Evolutionary conservation across 2,329 filamentous ascomycete species (phyloP), one percentile per base, ranked within the genome.

Genomic region (Scolecobasidium constrictum): DNA sequence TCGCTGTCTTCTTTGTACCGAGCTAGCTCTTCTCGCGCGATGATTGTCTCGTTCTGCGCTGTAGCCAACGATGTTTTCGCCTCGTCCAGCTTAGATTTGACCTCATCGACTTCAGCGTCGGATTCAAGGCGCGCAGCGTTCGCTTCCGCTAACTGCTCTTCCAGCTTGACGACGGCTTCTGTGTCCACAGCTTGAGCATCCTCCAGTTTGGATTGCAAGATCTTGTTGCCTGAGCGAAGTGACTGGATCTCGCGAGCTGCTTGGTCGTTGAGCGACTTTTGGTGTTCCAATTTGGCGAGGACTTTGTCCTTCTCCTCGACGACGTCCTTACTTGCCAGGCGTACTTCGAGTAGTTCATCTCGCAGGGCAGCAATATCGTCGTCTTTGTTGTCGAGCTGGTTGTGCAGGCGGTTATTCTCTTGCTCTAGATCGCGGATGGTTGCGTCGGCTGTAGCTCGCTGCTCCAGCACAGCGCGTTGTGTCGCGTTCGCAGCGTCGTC

Each of bases 1-100:
- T 47, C 37, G 19, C 23, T 13, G 6, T 46, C 44, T 19, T 39
- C 33, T 18, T 33, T 26, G 9, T 26, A 11, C 20, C 16, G 11
- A 6, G 16, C 9, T 7, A 39, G 9, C 18, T 22, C 22, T 6
- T 7, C 38, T n/a, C 9, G 17, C 11, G 40, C 34, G 17, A 6
- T 38, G 15, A 11, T 7, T 15, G 11, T 41, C 23, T 36, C 12
- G 7, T 12, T 16, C 11, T 15, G 18, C 9, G 20, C 13, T 3
- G 11, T 15, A 4, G 15, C 9, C 9, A 18, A 19, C 4, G 15
- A 23, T 17, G 21, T 17, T 11, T 13, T 20, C 22, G 38, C 16
- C 15, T n/a, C 34, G 2, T 21, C 16, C 16, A 36, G 17, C 15
- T 42, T 23, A 9, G 13, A 3, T 22, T 17, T n/a, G 6, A 42